Conservation (phyloP, 495 filamentous ascomycete species). For the Thermothielavioides terrestris region DNA sequence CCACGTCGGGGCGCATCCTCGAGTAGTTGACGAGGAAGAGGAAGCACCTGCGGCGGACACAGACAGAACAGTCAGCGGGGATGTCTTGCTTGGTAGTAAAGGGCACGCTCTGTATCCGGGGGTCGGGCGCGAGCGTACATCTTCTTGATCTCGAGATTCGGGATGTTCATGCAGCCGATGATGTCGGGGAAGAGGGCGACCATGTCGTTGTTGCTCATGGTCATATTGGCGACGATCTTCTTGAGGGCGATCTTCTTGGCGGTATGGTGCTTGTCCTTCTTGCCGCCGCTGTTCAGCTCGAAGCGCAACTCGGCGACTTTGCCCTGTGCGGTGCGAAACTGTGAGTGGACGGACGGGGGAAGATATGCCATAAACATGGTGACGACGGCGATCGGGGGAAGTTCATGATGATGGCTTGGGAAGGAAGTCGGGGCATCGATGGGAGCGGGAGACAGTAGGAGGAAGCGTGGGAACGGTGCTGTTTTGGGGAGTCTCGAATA, state of each 20-base stretch:
- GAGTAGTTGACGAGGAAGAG: slow-evolving; percentile 96
- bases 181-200: slow-evolving; percentile 93
- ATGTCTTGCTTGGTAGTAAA: no score
- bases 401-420: slow-evolving; percentile 23
- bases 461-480: no score
- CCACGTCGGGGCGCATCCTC: slow-evolving; percentile 87
- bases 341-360: slow-evolving; percentile 35
- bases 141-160: slow-evolving; percentile 97
- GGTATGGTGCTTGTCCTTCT: slow-evolving; percentile 96
- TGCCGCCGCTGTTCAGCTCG: slow-evolving; percentile 87
- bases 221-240: slow-evolving; percentile 99
- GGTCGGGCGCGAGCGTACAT: slow-evolving; percentile 60
- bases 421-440: slow-evolving; percentile 4
- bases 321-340: slow-evolving; percentile 57
- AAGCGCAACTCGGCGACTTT: slow-evolving; percentile 96
- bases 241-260: slow-evolving; percentile 98
- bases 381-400: slow-evolving; percentile 11
- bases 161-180: slow-evolving; percentile 86
- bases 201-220: slow-evolving; percentile 99
- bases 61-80: background rate
- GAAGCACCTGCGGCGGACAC: slow-evolving; percentile 67
- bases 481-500: no score
- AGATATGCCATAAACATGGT: slow-evolving; percentile 45
- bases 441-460: background rate
- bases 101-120: no score